Evolutionary conservation across 768 basidiomycete genomes (phyloP).

Genomic region (Suillus bovinus): DNA sequence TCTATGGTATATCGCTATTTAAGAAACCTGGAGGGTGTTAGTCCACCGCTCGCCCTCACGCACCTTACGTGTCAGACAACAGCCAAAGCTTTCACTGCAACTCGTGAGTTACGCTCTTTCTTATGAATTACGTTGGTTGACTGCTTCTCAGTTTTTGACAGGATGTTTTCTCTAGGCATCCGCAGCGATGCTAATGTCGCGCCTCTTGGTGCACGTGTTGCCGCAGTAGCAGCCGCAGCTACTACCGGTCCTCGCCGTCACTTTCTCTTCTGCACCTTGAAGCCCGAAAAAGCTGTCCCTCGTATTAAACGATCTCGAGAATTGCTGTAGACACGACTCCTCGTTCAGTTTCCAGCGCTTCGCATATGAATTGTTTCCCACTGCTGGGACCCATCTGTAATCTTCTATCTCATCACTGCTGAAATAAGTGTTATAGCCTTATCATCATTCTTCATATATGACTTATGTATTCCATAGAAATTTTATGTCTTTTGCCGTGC

Average conservation of each 20-base stretch:
- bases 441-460: neutral
- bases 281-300: slow-evolving; percentile 49
- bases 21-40: slow-evolving; percentile 86
- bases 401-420: neutral
- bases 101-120: slow-evolving; percentile 49
- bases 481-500: neutral
- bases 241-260: slow-evolving; percentile 77
- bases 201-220: slow-evolving; percentile 48
- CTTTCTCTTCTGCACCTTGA: slow-evolving; percentile 80
- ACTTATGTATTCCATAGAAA: neutral
- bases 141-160: slow-evolving; percentile 67
- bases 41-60: slow-evolving; percentile 82
- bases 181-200: slow-evolving; percentile 66
- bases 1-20: slow-evolving; percentile 93
- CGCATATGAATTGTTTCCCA: neutral
- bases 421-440: neutral
- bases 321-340: slow-evolving; percentile 16
- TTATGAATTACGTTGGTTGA: slow-evolving; percentile 1
- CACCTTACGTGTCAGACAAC: slow-evolving; percentile 88
- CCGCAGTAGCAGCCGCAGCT: slow-evolving; percentile 64
- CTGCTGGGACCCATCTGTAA: neutral
- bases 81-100: slow-evolving; percentile 87
- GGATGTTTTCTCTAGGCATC: slow-evolving; percentile 86
- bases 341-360: neutral
- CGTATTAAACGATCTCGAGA: slow-evolving; percentile 50